Evolutionary conservation across 1,284 basidiomycete species (phyloP), one percentile per base, ranked within the genome.

Genomic region (Stygiomarasmius scandens): DNA sequence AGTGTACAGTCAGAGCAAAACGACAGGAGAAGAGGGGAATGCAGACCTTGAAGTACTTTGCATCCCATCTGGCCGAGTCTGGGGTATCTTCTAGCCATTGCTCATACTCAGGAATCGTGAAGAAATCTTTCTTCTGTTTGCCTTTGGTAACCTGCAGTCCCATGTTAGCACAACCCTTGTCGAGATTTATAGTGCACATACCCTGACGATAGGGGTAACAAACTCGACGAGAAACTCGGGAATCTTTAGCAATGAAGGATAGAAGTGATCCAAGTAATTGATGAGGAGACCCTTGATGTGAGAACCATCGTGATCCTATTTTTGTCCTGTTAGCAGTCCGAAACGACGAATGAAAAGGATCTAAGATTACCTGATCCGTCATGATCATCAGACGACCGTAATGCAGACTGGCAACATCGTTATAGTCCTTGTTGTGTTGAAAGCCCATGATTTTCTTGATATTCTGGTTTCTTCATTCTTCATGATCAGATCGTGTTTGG

Each of bases 361-460:
- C 48, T 44, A 47, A 55, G 61, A 64, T 43, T 57, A 93, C 94
- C 84, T 98, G 96, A 89, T 99, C 97, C 12, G 97, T 96, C 97
- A 99, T 99, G 69, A 99, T 95, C 97, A 99, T 99, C 59, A 99
- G 74, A 58, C 90, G 88, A 1, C 97, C 97, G 68, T 99, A 99
- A 23, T 97, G 88, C 69, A 99, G 75, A 64, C 84, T 90, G 49
- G 82, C 78, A 16, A 84, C 76, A 54, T 83, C 85, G 23, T 77
- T 78, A 73, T 99, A 99, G 61, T 90, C 89, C 73, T 95, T 95
- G 67, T 92, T 92, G 70, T 97, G 95, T 72, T 97, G 95, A 58
- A 99, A 76, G 20, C 97, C 97, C 77, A 99, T 84, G 66, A 99
- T 99, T 78, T 98, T 93, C 83, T 96, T 98, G 81, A 99, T 95